phyloP scores from a whole-genome alignment of 148 eudicot genomes.

The Pharnaceum exiguum region DNA sequence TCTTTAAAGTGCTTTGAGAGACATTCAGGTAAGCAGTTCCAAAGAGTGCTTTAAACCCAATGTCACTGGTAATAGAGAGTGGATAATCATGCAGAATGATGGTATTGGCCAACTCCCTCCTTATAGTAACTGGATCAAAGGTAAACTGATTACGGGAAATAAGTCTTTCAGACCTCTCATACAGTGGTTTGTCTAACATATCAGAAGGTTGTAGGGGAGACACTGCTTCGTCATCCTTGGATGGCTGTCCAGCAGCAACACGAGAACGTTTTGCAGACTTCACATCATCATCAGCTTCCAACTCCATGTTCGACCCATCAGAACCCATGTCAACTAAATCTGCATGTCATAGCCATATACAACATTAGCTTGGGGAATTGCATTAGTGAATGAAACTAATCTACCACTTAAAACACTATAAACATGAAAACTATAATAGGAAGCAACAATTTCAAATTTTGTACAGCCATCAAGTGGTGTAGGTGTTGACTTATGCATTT shows the following conservation, averaged over 20 bases:
- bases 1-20: conserved; percentile 8
- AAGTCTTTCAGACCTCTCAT: not conserved
- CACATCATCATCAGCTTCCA: no score
- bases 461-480: no score
- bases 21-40: not conserved
- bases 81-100: conserved; percentile 17
- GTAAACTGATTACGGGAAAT: not conserved
- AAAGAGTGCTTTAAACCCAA: conserved; percentile 8
- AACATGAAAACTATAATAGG: no score
- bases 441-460: no score
- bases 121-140: not conserved
- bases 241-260: not conserved
- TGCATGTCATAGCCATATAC: no score
- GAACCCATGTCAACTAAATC: no score
- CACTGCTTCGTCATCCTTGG: not conserved
- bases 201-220: conserved; percentile 10
- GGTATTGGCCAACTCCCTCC: conserved; percentile 12
- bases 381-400: no score
- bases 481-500: no score
- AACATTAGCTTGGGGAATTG: no score
- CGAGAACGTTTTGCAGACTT: no score
- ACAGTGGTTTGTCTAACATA: not conserved
- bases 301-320: no score
- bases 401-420: no score
- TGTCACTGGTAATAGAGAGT: conserved; percentile 7